Evolutionary conservation across 2,329 filamentous ascomycete species (phyloP), one percentile per base, ranked within the genome.

Genomic region (Neonectria coccinea): DNA sequence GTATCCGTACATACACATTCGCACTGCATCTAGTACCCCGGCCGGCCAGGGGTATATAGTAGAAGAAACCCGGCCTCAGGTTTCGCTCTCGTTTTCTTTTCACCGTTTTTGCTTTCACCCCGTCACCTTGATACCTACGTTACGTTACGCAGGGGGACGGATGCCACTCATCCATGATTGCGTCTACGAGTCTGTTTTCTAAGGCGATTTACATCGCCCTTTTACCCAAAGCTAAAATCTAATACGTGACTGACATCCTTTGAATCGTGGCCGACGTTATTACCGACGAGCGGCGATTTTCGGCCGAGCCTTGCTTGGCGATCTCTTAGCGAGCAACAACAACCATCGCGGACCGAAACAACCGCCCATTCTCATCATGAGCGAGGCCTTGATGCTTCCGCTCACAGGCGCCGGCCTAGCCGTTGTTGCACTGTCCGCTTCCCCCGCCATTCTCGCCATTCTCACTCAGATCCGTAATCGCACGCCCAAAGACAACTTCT

Each of bases 401-500:
- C 60, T 78, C 45, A 76, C 78, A 36, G 76, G 70, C 41, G 73
- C 75, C 27, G 77, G 77, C 25, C 70, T 84, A 12, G 77, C 62
- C 39, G 47, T 82, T 42, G 73, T 79, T 16, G 68, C 73, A 33
- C 67, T 83, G 20, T 73, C 78, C 52, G 78, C 81, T 12, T 55
- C 79, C 7, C 82, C 82, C 10, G 78, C 79, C 44, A 36, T 81
- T 22, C 63, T 74, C 41, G 75, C 77, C 47, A 69, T 80, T 39
- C 39, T 77, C 50, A 68, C 69, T 33, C 81, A 83, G 62, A 63
- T 77, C 39, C 78, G 76, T 33, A 71, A 75, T 42, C 76, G 76
- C 25, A 74, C 73, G 5, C 76, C 79, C 9, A 79, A 79, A 62
- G 80, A 84, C 44, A 79, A 84, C 11, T 80, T 83, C 12, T 94